These are phyloP conservation scores for Selaginella moellendorffii DNA, from an alignment of 75 land plant genomes.

Conservation along the genomic window DNA sequence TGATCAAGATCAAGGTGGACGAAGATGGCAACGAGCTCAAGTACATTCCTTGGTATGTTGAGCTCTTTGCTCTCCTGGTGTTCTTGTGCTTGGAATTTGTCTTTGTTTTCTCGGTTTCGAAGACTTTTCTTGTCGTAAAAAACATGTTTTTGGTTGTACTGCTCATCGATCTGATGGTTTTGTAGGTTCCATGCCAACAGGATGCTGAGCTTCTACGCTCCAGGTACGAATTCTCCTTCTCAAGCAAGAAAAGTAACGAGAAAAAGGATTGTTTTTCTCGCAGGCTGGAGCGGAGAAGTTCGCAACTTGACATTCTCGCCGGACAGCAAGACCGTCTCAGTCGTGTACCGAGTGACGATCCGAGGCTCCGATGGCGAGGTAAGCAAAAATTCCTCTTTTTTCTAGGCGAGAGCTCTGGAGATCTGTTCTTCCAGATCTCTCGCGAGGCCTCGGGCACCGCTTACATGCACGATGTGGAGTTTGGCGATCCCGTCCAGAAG, in stretches of 20 bases:
- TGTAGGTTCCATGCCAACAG: slow-evolving; percentile 88
- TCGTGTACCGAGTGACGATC: slow-evolving; percentile 85
- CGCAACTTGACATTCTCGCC: slow-evolving; percentile 65
- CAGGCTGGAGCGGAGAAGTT: slow-evolving; percentile 98
- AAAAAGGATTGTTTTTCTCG: too few species aligned
- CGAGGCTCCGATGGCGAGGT: slow-evolving; percentile 97
- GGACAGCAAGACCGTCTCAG: slow-evolving; percentile 71
- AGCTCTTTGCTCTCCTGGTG: background rate
- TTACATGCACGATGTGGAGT: slow-evolving; percentile 22
- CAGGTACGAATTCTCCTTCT: slow-evolving; percentile 52
- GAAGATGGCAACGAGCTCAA: slow-evolving; percentile 34
- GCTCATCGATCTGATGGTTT: too few species aligned
- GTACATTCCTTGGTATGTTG: slow-evolving; percentile 42
- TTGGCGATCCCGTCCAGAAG: slow-evolving; percentile 62
- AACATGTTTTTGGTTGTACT: too few species aligned
- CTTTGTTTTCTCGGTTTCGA: too few species aligned
- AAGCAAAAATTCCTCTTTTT: too few species aligned
- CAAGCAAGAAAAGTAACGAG: too few species aligned
- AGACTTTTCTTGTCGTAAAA: too few species aligned
- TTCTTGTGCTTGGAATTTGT: too few species aligned
- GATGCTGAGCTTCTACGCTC: slow-evolving; percentile 96
- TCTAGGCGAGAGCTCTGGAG: too few species aligned
- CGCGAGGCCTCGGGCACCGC: slow-evolving; percentile 76
- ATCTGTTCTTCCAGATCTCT: slow-evolving; percentile 66
- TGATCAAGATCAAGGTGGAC: slow-evolving; percentile 20